Evolutionary conservation across 2,329 filamentous ascomycete genomes (phyloP).

Genomic region (Penicillium hordei): DNA sequence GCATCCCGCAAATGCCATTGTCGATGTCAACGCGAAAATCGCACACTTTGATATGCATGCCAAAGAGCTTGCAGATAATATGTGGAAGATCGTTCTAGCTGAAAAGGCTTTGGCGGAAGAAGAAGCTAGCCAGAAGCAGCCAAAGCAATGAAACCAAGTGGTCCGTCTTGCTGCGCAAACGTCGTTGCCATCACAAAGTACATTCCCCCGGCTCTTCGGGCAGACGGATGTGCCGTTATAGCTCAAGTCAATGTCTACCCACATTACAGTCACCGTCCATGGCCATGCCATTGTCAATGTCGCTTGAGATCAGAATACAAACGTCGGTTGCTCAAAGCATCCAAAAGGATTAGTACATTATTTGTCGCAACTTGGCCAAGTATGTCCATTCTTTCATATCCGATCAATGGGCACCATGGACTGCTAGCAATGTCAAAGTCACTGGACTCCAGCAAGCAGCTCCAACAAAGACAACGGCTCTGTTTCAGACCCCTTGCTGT

Average conservation of each 20-base stretch:
- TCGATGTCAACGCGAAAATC: conserved; percentile 28
- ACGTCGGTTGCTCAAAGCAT: neutral
- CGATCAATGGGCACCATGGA: neutral
- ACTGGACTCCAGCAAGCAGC: neutral
- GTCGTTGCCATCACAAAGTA: neutral
- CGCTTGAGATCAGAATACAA: neutral
- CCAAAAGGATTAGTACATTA: neutral
- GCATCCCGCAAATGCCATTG: conserved; percentile 20
- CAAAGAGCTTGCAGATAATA: conserved; percentile 30
- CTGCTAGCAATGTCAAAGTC: neutral
- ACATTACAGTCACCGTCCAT: neutral
- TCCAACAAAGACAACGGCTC: neutral
- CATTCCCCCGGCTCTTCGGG: neutral
- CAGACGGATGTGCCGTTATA: neutral
- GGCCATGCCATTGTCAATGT: neutral
- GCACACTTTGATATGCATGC: conserved; percentile 29
- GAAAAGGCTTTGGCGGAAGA: conserved; percentile 40
- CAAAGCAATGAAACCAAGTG: conserved; percentile 1
- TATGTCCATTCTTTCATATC: neutral
- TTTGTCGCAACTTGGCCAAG: neutral
- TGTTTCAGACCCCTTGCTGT: neutral
- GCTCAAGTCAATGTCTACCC: too few species aligned
- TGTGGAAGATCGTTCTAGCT: conserved; percentile 44
- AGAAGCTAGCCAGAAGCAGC: conserved; percentile 1
- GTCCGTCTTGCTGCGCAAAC: neutral